Evolutionary conservation across 129 eudicot genomes (phyloP).

Genomic region (Cynara cardunculus): DNA sequence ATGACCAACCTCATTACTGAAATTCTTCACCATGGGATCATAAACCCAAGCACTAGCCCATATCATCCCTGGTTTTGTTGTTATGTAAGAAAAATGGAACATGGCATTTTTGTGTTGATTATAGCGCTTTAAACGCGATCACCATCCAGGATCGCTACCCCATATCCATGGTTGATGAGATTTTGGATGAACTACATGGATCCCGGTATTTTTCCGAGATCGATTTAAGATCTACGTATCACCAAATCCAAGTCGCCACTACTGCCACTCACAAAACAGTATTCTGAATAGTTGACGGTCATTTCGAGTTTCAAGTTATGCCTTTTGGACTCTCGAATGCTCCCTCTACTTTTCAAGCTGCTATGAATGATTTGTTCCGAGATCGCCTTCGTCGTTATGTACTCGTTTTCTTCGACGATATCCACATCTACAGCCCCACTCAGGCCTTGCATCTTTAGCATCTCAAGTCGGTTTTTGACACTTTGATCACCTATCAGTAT

Average conservation of each 20-base stretch:
- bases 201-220: not conserved
- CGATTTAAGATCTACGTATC: not conserved
- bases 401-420: not conserved
- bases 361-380: not conserved
- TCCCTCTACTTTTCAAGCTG: not conserved
- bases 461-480: not conserved
- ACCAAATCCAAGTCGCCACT: not conserved
- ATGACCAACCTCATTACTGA: not conserved
- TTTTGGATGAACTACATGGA: no score
- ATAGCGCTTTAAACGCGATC: not conserved
- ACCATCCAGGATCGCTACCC: not conserved
- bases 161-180: not conserved
- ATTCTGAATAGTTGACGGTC: not conserved
- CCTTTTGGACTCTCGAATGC: not conserved
- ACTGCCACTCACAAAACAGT: not conserved
- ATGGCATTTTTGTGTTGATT: not conserved
- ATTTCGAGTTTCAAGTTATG: not conserved
- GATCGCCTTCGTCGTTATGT: not conserved
- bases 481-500: not conserved
- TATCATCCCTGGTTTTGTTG: not conserved
- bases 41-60: not conserved
- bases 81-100: not conserved
- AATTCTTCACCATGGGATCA: not conserved
- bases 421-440: not conserved
- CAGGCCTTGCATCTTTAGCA: not conserved